A percentile compares a stretch with the other conserved stretches of the same genome.
These are phyloP conservation scores for Gossypium australe DNA, from an alignment of 345 rosid genomes.

Conservation along the genomic window DNA sequence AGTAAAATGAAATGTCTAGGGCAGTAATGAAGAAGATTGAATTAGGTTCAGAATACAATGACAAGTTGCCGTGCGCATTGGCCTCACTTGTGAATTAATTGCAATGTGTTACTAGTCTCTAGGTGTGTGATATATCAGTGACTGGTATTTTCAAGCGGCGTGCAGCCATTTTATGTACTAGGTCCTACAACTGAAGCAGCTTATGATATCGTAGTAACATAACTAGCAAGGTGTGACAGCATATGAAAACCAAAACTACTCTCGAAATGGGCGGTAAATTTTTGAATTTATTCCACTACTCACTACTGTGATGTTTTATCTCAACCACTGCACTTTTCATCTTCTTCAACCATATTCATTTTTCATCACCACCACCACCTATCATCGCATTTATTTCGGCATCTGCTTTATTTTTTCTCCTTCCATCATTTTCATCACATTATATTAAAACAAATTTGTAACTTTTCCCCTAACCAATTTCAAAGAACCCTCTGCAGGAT, in stretches of 20 bases:
- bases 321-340: background rate
- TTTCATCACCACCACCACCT: too few relatives aligned
- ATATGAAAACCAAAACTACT: background rate
- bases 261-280: background rate
- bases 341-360: background rate
- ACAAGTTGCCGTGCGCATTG: background rate
- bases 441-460: background rate
- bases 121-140: background rate
- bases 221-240: background rate
- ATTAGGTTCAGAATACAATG: background rate
- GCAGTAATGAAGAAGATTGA: background rate
- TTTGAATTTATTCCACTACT: background rate
- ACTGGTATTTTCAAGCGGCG: background rate
- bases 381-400: too few relatives aligned
- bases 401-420: too few relatives aligned
- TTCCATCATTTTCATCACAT: too few relatives aligned
- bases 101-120: background rate
- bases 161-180: background rate
- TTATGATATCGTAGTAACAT: background rate
- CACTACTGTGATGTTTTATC: background rate
- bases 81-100: background rate
- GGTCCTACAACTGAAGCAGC: background rate
- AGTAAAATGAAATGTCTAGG: background rate
- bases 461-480: background rate
- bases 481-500: background rate